Conservation (phyloP, 2,329 filamentous ascomycete genomes). For the Phyllosticta capitalensis region DNA sequence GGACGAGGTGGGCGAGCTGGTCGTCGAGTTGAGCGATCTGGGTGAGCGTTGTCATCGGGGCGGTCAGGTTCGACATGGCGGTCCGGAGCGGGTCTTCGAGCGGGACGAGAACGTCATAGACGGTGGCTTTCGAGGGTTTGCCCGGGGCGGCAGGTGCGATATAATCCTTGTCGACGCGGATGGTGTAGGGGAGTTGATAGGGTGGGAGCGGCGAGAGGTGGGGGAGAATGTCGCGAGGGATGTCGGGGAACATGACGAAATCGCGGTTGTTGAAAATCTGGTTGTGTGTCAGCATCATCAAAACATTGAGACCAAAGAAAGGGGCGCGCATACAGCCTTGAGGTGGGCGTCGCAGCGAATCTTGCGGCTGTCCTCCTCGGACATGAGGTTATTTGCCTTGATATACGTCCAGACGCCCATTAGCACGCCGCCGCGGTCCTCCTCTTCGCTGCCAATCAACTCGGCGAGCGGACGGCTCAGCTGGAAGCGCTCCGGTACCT, state of each 20-base stretch:
- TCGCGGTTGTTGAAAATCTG: slow-evolving; percentile 63
- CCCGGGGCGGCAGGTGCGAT: slow-evolving; percentile 61
- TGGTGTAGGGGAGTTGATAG: slow-evolving; percentile 79
- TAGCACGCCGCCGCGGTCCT: slow-evolving; percentile 76
- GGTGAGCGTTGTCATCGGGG: slow-evolving; percentile 65
- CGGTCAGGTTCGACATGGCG: slow-evolving; percentile 38
- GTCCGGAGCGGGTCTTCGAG: slow-evolving; percentile 73
- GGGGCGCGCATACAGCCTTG: slow-evolving; percentile 64
- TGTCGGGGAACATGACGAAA: slow-evolving; percentile 72
- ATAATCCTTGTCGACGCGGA: slow-evolving; percentile 66
- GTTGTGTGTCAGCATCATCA: slow-evolving; percentile 7
- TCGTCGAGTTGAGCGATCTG: slow-evolving; percentile 73
- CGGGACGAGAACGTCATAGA: slow-evolving; percentile 82
- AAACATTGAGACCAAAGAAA: slow-evolving; percentile 11
- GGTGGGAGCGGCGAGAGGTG: slow-evolving; percentile 75
- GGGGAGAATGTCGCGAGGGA: slow-evolving; percentile 67
- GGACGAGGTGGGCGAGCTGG: slow-evolving; percentile 71
- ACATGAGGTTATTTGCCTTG: slow-evolving; percentile 72
- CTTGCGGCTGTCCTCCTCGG: slow-evolving; percentile 88
- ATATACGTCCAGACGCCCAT: slow-evolving; percentile 96
- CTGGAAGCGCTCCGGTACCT: slow-evolving; percentile 75
- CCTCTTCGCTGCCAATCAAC: slow-evolving; percentile 76
- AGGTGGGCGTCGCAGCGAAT: slow-evolving; percentile 83
- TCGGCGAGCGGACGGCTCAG: slow-evolving; percentile 72
- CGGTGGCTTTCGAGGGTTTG: slow-evolving; percentile 58